Evolutionary conservation across 2,329 filamentous ascomycete genomes (phyloP).

Genomic region (Fusarium neocosmosporiellum): DNA sequence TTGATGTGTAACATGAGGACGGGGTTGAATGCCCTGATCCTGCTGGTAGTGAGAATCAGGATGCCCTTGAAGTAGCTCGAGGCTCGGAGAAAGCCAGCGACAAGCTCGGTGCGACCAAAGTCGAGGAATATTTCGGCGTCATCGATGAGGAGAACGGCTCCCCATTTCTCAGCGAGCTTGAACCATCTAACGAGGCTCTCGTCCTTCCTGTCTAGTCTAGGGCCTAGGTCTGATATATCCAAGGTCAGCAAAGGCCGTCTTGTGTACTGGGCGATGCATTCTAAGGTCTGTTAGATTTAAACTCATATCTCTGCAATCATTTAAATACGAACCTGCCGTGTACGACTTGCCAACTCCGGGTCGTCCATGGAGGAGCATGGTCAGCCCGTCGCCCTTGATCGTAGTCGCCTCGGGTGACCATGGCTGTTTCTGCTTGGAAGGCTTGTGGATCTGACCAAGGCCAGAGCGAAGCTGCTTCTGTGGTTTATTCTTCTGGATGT

Average conservation of each 20-base stretch:
- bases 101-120: background rate
- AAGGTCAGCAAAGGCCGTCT: background rate
- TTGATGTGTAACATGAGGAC: background rate
- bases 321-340: background rate
- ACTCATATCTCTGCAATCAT: background rate
- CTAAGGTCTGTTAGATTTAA: background rate
- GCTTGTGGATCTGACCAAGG: background rate
- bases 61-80: background rate
- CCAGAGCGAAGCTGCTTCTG: background rate
- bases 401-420: background rate
- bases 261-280: background rate
- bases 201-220: background rate
- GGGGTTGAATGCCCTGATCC: background rate
- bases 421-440: background rate
- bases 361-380: background rate
- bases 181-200: background rate
- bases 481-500: background rate
- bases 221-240: background rate
- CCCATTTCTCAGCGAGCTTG: background rate
- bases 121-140: background rate
- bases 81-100: background rate
- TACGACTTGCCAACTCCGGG: background rate
- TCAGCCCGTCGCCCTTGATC: background rate
- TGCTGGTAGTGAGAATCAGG: background rate
- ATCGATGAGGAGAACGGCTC: background rate